Evolutionary conservation across 2,329 filamentous ascomycete genomes (phyloP), one percentile per base, ranked within the genome.

Genomic region (Epichloe aotearoae): DNA sequence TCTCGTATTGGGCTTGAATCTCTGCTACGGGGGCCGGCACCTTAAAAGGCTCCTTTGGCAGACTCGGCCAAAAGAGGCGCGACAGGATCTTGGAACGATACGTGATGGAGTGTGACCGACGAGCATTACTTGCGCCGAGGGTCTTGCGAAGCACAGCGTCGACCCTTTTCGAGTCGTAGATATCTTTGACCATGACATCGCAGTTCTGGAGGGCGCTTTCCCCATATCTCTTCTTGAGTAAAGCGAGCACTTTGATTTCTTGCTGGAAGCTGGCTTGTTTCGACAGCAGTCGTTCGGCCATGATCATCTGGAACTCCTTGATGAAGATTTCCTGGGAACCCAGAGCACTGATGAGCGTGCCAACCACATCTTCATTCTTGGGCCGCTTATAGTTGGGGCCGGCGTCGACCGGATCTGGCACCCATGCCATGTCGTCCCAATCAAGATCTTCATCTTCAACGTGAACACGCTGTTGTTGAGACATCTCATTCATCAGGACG

Each of bases 121-220:
- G 33, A 10, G 53, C 52, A 2, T 54, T 50, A 14, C 51, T 39
- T 37, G 46, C 50, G 3, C 49, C 55, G 20, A 68, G 53, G 52
- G 62, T 64, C 51, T 73, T 75, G 41, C 80, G 73, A 45, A 95
- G 80, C 12, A 76, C 71, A 7, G 73, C 69, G 62, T 96, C 86
- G 53, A 94, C 79, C 41, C 80, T 77, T 54, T 77, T 76, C 1
- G 89, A 95, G 61, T 96, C 90, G 56, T 86, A 78, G 37, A 97
- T 86, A 64, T 98, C 93, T 56, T 85, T 87, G 52, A 98, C 79
- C 93, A 98, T 98, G 60, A 98, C 93, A 63, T 98, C 91, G 66
- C 90, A 96, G 46, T 87, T 86, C 64, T 97, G 93, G 44, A 98
- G 72, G 15, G 88, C 82, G 30, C 79, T 76, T 57, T 96, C 88